phyloP scores from a whole-genome alignment of 2,329 filamentous ascomycete genomes.

The Gnomoniopsis smithogilvyi region DNA sequence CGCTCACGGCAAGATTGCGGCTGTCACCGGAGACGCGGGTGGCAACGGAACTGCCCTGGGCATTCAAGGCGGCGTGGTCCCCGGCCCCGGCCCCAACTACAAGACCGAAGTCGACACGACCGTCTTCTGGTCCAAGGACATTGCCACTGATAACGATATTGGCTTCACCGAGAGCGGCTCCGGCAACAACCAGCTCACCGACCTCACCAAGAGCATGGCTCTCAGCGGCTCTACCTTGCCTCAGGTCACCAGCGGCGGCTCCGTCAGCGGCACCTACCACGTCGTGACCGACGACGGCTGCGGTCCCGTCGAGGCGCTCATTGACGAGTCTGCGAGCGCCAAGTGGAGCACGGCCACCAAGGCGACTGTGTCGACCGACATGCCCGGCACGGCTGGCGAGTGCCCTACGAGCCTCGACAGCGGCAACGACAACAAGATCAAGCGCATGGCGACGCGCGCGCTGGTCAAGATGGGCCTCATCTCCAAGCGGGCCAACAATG shows the following conservation, averaged over 20 bases:
- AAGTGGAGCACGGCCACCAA: conserved; percentile 17
- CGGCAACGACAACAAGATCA: conserved; percentile 6
- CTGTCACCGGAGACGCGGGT: conserved; percentile 28
- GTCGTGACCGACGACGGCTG: conserved; percentile 41
- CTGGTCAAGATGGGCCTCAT: conserved; percentile 18
- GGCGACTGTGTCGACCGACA: conserved; percentile 17
- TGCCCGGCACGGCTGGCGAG: conserved; percentile 19
- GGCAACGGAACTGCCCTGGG: conserved; percentile 37
- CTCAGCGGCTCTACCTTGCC: conserved; percentile 29
- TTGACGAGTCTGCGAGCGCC: conserved; percentile 33
- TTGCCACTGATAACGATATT: conserved; percentile 23
- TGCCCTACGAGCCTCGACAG: conserved; percentile 14
- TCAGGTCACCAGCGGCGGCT: conserved; percentile 30
- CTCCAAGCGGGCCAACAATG: conserved; percentile 19
- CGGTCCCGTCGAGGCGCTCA: conserved; percentile 35
- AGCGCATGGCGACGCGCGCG: conserved; percentile 1
- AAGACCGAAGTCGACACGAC: conserved; percentile 33
- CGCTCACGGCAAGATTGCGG: conserved; percentile 27
- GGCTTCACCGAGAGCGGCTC: conserved; percentile 10
- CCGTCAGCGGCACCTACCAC: conserved; percentile 34
- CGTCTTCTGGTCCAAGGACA: conserved; percentile 23
- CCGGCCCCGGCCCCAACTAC: conserved; percentile 20
- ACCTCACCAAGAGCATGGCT: background rate
- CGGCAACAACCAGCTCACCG: conserved; percentile 12
- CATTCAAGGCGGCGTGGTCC: conserved; percentile 32